Conservation (phyloP, 2,329 filamentous ascomycete genomes). For the Colletotrichum cordylinicola region DNA sequence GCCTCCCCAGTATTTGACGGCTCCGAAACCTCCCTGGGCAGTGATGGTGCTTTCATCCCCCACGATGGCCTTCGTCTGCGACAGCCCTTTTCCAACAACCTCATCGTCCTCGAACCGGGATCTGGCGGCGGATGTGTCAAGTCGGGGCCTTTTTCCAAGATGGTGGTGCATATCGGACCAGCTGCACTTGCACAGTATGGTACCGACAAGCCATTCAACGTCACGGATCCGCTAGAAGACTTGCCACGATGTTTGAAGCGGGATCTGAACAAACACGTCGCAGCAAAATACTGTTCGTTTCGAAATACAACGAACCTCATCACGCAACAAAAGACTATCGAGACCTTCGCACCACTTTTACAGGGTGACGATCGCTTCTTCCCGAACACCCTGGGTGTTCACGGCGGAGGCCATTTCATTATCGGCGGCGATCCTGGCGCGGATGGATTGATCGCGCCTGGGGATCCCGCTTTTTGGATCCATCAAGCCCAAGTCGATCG, state of each 20-base stretch:
- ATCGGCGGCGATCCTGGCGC: constrained; percentile 52
- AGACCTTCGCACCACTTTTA: constrained; percentile 38
- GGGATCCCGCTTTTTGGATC: constrained; percentile 51
- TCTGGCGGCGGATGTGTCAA: constrained; percentile 53
- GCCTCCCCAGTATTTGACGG: constrained; percentile 46
- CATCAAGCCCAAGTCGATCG: constrained; percentile 54
- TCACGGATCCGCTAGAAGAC: constrained; percentile 34
- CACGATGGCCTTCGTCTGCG: constrained; percentile 25
- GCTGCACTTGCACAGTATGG: constrained; percentile 19
- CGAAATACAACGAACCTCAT: constrained; percentile 35
- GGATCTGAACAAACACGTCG: constrained; percentile 33
- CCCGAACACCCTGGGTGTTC: constrained; percentile 39
- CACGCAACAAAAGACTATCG: constrained; percentile 25
- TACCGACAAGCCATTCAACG: constrained; percentile 22
- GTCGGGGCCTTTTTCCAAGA: constrained; percentile 42
- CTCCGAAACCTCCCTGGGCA: constrained; percentile 41
- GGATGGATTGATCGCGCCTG: constrained; percentile 48
- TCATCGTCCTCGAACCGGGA: constrained; percentile 44
- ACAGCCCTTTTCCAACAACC: constrained; percentile 11
- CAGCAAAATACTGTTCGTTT: constrained; percentile 26
- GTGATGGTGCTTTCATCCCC: constrained; percentile 39
- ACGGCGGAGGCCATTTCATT: constrained; percentile 45
- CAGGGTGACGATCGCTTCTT: constrained; percentile 37
- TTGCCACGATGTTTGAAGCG: constrained; percentile 50
- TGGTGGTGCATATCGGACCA: constrained; percentile 44